phyloP scores from a whole-genome alignment of 2,329 filamentous ascomycete species.

The Monosporascus sp. region DNA sequence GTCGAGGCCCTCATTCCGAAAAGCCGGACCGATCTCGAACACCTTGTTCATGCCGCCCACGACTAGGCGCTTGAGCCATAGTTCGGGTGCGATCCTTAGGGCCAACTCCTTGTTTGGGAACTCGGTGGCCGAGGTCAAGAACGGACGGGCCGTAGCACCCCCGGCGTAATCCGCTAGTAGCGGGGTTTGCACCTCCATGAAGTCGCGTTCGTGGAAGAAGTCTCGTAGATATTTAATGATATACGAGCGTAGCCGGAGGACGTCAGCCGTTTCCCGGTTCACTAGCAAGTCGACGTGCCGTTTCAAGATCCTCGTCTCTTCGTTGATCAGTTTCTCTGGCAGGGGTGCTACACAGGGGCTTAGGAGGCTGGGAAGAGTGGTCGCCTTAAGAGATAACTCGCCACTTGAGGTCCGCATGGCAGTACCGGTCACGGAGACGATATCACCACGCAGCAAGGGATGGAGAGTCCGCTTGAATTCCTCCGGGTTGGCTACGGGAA shows the following conservation, averaged over 20 bases:
- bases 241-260: conserved; percentile 66
- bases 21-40: conserved; percentile 89
- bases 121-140: conserved; percentile 73
- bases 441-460: conserved; percentile 70
- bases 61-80: conserved; percentile 90
- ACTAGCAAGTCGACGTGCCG: conserved; percentile 86
- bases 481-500: conserved; percentile 31
- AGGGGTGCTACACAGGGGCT: conserved; percentile 76
- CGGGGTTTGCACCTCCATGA: conserved; percentile 87
- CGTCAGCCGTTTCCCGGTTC: conserved; percentile 61
- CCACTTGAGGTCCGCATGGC: conserved; percentile 67
- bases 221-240: conserved; percentile 70
- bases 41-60: conserved; percentile 83
- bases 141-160: conserved; percentile 84
- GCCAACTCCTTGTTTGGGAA: conserved; percentile 67
- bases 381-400: conserved; percentile 68
- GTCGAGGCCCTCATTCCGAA: conserved; percentile 91
- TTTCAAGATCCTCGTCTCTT: conserved; percentile 67
- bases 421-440: conserved; percentile 61
- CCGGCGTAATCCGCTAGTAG: conserved; percentile 77
- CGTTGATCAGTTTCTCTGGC: conserved; percentile 63
- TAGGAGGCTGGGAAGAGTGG: conserved; percentile 63
- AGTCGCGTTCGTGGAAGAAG: conserved; percentile 65
- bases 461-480: conserved; percentile 58
- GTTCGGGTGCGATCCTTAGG: conserved; percentile 84